phyloP scores from a whole-genome alignment of 2,329 filamentous ascomycete genomes.

The Stagonosporopsis cucurbitacearum region DNA sequence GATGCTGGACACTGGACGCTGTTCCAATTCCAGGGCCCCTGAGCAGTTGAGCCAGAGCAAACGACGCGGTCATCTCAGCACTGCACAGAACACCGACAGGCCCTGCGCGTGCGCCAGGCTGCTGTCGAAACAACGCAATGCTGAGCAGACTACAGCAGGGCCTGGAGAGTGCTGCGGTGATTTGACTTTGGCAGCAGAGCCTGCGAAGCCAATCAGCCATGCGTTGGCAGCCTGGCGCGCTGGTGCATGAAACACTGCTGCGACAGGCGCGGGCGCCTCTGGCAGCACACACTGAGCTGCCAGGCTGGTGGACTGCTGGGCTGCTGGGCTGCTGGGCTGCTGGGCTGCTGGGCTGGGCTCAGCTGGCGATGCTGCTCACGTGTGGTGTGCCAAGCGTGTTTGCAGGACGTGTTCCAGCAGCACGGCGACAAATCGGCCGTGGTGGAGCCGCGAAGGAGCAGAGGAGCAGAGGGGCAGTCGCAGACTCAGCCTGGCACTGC shows the following conservation, averaged over 20 bases:
- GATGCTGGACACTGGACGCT: too few species aligned
- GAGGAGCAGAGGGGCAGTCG: too few species aligned
- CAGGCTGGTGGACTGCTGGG: background rate
- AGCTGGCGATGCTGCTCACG: slow-evolving; percentile 10
- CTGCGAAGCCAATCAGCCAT: slow-evolving; percentile 30
- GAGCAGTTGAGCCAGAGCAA: slow-evolving; percentile 31
- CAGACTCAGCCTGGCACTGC: too few species aligned
- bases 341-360: too few species aligned
- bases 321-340: background rate
- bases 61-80: slow-evolving; percentile 1
- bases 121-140: too few species aligned
- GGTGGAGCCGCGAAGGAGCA: slow-evolving; percentile 27
- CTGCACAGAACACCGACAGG: slow-evolving; percentile 7
- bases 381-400: slow-evolving; percentile 17
- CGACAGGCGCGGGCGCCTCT: slow-evolving; percentile 30
- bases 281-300: slow-evolving; percentile 1
- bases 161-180: slow-evolving; percentile 46
- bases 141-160: slow-evolving; percentile 35
- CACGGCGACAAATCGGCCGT: slow-evolving; percentile 32
- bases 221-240: slow-evolving; percentile 22
- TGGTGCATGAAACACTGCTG: slow-evolving; percentile 46
- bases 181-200: slow-evolving; percentile 47
- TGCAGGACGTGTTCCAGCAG: slow-evolving; percentile 24
- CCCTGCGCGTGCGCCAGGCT: slow-evolving; percentile 3
- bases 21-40: slow-evolving; percentile 27